Evolutionary conservation across 352 stramenopile genomes (phyloP).

Genomic region (Phytophthora chlamydospora): DNA sequence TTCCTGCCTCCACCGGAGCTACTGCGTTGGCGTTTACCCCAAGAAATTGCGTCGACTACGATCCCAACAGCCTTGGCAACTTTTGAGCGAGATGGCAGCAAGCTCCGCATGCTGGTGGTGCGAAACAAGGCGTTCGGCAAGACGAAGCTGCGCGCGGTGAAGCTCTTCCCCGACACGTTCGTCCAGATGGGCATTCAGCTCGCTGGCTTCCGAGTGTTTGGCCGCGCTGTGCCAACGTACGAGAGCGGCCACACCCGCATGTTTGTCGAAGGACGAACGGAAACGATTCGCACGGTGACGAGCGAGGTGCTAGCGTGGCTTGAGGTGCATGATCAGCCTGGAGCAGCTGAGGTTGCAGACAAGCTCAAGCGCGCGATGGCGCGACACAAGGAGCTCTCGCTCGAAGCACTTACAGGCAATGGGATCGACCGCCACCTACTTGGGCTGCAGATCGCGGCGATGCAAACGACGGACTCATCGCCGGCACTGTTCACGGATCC

Average conservation of each 20-base stretch:
- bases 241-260: slow-evolving; percentile 94
- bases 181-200: slow-evolving; percentile 95
- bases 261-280: slow-evolving; percentile 94
- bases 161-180: slow-evolving; percentile 93
- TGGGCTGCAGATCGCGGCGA: slow-evolving; percentile 87
- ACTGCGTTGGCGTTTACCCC: slow-evolving; percentile 59
- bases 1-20: slow-evolving; percentile 67
- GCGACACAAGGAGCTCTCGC: slow-evolving; percentile 89
- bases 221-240: slow-evolving; percentile 91
- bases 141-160: slow-evolving; percentile 72
- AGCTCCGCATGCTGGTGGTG: slow-evolving; percentile 83
- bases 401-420: slow-evolving; percentile 66
- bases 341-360: slow-evolving; percentile 40
- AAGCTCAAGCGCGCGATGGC: slow-evolving; percentile 82
- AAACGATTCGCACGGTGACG: slow-evolving; percentile 84
- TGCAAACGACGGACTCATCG: slow-evolving; percentile 66
- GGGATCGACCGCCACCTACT: slow-evolving; percentile 94
- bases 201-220: slow-evolving; percentile 89
- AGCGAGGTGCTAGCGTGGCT: slow-evolving; percentile 83
- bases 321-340: slow-evolving; percentile 48
- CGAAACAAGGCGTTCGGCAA: slow-evolving; percentile 87
- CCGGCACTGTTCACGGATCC: slow-evolving; percentile 88
- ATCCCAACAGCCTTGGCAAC: slow-evolving; percentile 63
- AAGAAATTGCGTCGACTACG: slow-evolving; percentile 23
- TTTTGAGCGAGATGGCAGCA: slow-evolving; percentile 71